These are phyloP conservation scores for Ganoderma leucocontextum DNA, from an alignment of 1,284 basidiomycete species.

Conservation along the genomic window DNA sequence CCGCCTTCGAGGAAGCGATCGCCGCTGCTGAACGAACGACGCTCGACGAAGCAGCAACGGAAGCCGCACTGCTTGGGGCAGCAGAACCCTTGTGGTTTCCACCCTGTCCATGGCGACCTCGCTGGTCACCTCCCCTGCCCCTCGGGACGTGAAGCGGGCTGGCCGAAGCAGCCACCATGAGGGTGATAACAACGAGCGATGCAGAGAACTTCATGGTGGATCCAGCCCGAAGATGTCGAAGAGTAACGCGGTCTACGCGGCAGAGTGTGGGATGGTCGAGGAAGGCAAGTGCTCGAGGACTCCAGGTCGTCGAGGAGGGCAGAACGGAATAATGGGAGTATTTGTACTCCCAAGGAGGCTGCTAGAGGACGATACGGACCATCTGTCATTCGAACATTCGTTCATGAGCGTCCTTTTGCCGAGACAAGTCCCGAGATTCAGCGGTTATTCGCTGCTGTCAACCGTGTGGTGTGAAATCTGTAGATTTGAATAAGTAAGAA, in stretches of 20 bases:
- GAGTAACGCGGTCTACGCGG: slow-evolving; percentile 14
- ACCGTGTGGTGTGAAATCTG: not conserved
- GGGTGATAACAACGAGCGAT: slow-evolving; percentile 20
- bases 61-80: slow-evolving; percentile 31
- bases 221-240: slow-evolving; percentile 12
- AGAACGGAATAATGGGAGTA: not conserved
- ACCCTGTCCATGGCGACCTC: not conserved
- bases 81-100: slow-evolving; percentile 37
- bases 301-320: slow-evolving; percentile 27
- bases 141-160: slow-evolving; percentile 45
- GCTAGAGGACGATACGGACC: not conserved
- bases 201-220: slow-evolving; percentile 34
- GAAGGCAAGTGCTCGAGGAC: slow-evolving; percentile 23
- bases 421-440: not conserved
- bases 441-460: not conserved
- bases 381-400: not conserved
- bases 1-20: not conserved
- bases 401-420: not conserved
- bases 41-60: not conserved
- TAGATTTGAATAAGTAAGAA: not conserved
- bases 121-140: slow-evolving; percentile 49
- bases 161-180: slow-evolving; percentile 49
- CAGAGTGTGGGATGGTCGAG: slow-evolving; percentile 12
- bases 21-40: not conserved
- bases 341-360: not conserved